A percentile compares a stretch with the other conserved stretches of the same genome.
Evolutionary conservation across 2,329 filamentous ascomycete genomes (phyloP).

Genomic region (Colletotrichum euphorbiae): DNA sequence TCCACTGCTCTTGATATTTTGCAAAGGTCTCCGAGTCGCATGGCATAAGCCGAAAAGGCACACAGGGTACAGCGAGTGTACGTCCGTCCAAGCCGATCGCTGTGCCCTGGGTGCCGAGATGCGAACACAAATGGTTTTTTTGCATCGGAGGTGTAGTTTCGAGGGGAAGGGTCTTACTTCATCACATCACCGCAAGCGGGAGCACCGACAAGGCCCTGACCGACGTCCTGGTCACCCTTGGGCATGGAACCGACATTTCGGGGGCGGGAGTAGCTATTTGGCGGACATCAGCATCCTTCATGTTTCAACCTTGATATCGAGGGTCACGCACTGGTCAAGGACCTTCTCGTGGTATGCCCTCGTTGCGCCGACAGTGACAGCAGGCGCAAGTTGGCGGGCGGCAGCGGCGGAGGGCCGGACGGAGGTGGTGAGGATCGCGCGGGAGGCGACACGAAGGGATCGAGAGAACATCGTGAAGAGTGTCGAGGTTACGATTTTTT

Average conservation of each 20-base stretch:
- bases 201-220: slow-evolving; percentile 90
- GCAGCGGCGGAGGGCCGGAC: slow-evolving; percentile 53
- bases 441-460: slow-evolving; percentile 57
- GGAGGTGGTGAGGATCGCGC: slow-evolving; percentile 56
- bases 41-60: too few species aligned
- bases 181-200: slow-evolving; percentile 93
- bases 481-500: background rate
- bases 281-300: slow-evolving; percentile 50
- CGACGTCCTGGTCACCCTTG: slow-evolving; percentile 85
- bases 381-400: slow-evolving; percentile 56
- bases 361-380: slow-evolving; percentile 53
- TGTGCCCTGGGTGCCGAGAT: background rate
- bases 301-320: slow-evolving; percentile 54
- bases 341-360: slow-evolving; percentile 69
- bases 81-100: background rate
- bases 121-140: background rate
- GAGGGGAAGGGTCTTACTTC: slow-evolving; percentile 62
- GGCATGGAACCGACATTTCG: slow-evolving; percentile 68
- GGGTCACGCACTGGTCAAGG: slow-evolving; percentile 82
- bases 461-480: slow-evolving; percentile 57
- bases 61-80: background rate
- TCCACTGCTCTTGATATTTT: background rate
- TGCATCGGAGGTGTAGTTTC: background rate
- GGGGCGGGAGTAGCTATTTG: slow-evolving; percentile 65
- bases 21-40: too few species aligned